A percentile compares a stretch with the other conserved stretches of the same genome.
These are phyloP conservation scores for Batkoa obscura DNA, from an alignment of 371 early-diverging fungal species.

Conservation along the genomic window DNA sequence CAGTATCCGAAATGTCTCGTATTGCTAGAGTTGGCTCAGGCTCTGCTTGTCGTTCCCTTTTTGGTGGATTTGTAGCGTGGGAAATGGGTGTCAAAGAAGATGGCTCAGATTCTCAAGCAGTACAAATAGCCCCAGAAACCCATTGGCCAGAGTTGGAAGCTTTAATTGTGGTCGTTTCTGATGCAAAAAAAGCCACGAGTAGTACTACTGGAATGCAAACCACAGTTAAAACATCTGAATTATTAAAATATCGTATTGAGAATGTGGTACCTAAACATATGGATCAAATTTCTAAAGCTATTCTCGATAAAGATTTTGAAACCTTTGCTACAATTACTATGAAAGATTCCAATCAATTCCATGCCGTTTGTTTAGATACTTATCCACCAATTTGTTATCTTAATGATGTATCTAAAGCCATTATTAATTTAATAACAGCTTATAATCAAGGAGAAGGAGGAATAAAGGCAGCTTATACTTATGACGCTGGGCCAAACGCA, in stretches of 20 bases:
- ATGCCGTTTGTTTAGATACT: slow-evolving; percentile 86
- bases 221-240: slow-evolving; percentile 76
- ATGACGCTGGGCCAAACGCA: slow-evolving; percentile 97
- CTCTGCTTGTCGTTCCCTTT: slow-evolving; percentile 90
- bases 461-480: slow-evolving; percentile 66
- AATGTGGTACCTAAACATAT: slow-evolving; percentile 73
- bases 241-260: slow-evolving; percentile 67
- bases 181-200: slow-evolving; percentile 75
- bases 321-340: slow-evolving; percentile 87
- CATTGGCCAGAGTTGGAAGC: slow-evolving; percentile 96
- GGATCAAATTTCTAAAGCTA: slow-evolving; percentile 66
- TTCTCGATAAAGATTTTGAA: slow-evolving; percentile 67
- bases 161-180: slow-evolving; percentile 81
- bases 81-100: slow-evolving; percentile 59
- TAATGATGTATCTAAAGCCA: slow-evolving; percentile 79
- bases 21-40: slow-evolving; percentile 94
- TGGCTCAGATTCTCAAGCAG: slow-evolving; percentile 75
- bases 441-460: slow-evolving; percentile 56
- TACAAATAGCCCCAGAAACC: slow-evolving; percentile 68
- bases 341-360: slow-evolving; percentile 98
- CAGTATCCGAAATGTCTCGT: slow-evolving; percentile 56
- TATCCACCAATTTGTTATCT: slow-evolving; percentile 89
- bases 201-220: slow-evolving; percentile 95
- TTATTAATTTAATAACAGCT: slow-evolving; percentile 65
- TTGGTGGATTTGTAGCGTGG: slow-evolving; percentile 96